Evolutionary conservation across 1,139 yeast species (phyloP).

Genomic region (Geotrichum macrosporum): DNA sequence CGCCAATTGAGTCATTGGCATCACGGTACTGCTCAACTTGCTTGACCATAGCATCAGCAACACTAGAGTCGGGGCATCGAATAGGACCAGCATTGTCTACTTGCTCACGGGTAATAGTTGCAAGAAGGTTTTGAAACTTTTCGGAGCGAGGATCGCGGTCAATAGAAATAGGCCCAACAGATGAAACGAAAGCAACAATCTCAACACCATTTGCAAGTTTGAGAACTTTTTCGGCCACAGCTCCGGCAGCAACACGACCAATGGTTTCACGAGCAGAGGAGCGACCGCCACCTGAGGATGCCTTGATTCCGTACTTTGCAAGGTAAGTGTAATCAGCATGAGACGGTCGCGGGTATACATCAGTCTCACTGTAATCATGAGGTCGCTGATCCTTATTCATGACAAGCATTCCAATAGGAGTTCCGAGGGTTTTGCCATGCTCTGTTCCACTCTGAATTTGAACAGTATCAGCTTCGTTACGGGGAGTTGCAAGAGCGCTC

Average conservation of each 20-base stretch:
- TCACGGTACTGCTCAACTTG: constrained; percentile 85
- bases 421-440: constrained; percentile 82
- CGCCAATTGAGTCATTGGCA: constrained; percentile 89
- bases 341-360: constrained; percentile 92
- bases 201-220: constrained; percentile 75
- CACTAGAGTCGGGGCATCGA: constrained; percentile 79
- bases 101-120: constrained; percentile 77
- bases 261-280: constrained; percentile 97
- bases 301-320: constrained; percentile 84
- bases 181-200: constrained; percentile 92
- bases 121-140: constrained; percentile 59
- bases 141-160: constrained; percentile 64
- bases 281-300: constrained; percentile 96
- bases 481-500: constrained; percentile 82
- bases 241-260: constrained; percentile 98
- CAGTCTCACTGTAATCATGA: constrained; percentile 90
- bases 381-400: constrained; percentile 95
- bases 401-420: constrained; percentile 93
- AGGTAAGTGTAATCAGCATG: constrained; percentile 96
- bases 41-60: constrained; percentile 76
- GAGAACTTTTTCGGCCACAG: constrained; percentile 90
- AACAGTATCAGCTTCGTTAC: constrained; percentile 91
- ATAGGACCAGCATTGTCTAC: constrained; percentile 88
- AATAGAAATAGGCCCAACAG: constrained; percentile 77
- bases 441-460: constrained; percentile 95